phyloP scores from a whole-genome alignment of 2,329 filamentous ascomycete genomes.

The Calonectria fujianensis region DNA sequence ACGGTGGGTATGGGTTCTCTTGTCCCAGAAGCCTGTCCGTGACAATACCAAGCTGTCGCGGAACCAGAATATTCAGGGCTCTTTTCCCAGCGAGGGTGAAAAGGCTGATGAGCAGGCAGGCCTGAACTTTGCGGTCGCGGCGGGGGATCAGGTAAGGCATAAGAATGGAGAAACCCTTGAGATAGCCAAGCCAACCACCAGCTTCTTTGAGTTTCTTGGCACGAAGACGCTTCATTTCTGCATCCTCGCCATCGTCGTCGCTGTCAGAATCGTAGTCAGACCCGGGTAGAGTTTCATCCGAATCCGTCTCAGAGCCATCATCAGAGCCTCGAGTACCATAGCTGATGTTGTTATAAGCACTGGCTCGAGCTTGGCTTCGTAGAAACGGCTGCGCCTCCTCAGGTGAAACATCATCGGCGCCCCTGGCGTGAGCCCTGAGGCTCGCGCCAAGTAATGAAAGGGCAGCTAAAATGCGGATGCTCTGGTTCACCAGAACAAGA shows the following conservation, averaged over 20 bases:
- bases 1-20: constrained; percentile 45
- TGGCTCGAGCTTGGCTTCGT: background rate
- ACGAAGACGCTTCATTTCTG: constrained; percentile 54
- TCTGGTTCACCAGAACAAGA: constrained; percentile 30
- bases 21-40: constrained; percentile 55
- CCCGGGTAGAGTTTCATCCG: constrained; percentile 5
- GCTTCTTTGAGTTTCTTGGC: constrained; percentile 54
- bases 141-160: constrained; percentile 57
- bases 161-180: constrained; percentile 57
- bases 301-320: background rate
- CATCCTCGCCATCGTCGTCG: constrained; percentile 51
- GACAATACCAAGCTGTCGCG: constrained; percentile 58
- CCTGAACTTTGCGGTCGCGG: constrained; percentile 57
- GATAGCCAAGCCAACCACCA: constrained; percentile 58
- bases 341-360: background rate
- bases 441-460: constrained; percentile 24
- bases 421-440: background rate
- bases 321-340: constrained; percentile 43
- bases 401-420: background rate
- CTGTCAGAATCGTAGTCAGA: constrained; percentile 19
- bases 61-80: constrained; percentile 57
- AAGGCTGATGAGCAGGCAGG: constrained; percentile 52
- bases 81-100: constrained; percentile 51
- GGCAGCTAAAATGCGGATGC: constrained; percentile 26
- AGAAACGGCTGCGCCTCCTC: constrained; percentile 49